Conservation (phyloP, 2,329 filamentous ascomycete genomes). For the Chaetomium olivaceum region DNA sequence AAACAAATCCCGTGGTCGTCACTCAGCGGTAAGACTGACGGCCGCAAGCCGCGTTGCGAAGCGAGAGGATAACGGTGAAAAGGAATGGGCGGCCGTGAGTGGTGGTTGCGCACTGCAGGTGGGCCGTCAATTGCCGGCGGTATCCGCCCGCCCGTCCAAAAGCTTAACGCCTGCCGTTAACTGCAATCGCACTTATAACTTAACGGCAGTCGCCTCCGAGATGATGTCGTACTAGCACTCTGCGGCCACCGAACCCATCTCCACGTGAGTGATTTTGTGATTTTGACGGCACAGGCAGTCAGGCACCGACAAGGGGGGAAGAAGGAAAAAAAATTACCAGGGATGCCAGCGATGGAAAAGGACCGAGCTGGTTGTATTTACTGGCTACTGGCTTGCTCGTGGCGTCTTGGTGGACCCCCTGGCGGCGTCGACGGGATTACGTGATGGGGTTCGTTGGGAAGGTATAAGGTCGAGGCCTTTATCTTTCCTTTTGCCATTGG, state of each 20-base stretch:
- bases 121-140: constrained; percentile 24
- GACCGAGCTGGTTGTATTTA: constrained; percentile 3
- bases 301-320: not conserved
- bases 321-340: constrained; percentile 4
- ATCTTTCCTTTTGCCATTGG: not conserved
- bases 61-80: not conserved
- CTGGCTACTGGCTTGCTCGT: not conserved
- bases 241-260: not conserved
- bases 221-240: constrained; percentile 11
- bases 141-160: constrained; percentile 18
- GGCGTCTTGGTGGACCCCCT: not conserved
- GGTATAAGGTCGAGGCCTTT: constrained; percentile 9
- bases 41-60: not conserved
- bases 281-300: not conserved
- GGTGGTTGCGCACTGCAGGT: not conserved
- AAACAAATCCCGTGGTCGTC: constrained; percentile 14
- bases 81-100: not conserved
- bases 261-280: constrained; percentile 20
- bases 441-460: not conserved
- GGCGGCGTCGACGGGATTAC: not conserved
- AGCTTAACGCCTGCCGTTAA: constrained; percentile 27
- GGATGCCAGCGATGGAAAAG: constrained; percentile 15
- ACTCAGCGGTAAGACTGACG: not conserved
- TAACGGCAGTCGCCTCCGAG: constrained; percentile 29
- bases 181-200: constrained; percentile 31